Percentiles rank a stretch among this genome's conserved stretches.
phyloP scores from a whole-genome alignment of 106 monocot species.

The Alisma plantagoaquatica region DNA sequence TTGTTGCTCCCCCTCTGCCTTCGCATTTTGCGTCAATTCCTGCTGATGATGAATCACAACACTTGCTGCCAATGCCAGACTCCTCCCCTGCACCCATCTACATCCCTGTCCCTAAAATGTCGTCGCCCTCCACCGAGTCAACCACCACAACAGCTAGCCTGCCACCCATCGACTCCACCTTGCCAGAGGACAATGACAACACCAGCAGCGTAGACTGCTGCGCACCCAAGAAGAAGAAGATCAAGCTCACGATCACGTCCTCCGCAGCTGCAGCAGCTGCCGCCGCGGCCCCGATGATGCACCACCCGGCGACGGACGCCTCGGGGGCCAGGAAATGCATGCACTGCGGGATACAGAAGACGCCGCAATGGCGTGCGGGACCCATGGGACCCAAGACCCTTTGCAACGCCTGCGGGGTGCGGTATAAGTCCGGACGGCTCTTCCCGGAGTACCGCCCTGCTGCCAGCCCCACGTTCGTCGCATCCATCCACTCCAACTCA shows the following conservation, averaged over 20 bases:
- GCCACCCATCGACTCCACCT: no score
- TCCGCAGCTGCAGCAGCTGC: background rate
- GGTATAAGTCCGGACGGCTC: conserved; percentile 72
- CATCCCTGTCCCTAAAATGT: no score
- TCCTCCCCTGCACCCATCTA: no score
- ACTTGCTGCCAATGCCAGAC: no score
- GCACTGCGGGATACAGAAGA: conserved; percentile 70
- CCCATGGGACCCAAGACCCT: conserved; percentile 79
- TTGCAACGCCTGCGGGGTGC: conserved; percentile 76
- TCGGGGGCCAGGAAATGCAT: conserved; percentile 73
- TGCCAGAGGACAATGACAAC: no score
- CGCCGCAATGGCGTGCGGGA: conserved; percentile 76
- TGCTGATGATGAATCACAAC: no score
- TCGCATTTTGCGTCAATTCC: no score
- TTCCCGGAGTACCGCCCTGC: conserved; percentile 88
- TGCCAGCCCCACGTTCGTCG: conserved; percentile 75
- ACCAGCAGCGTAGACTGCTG: background rate
- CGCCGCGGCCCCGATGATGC: no score
- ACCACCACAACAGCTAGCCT: no score
- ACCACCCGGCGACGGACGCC: conserved; percentile 14
- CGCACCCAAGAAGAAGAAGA: conserved; percentile 16
- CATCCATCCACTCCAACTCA: conserved; percentile 71
- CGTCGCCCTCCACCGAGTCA: no score
- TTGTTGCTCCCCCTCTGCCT: no score
- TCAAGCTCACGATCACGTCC: conserved; percentile 15